A percentile compares a stretch with the other conserved stretches of the same genome.
These are phyloP conservation scores for Mycotypha africana DNA, from an alignment of 371 early-diverging fungal genomes.

Conservation along the genomic window DNA sequence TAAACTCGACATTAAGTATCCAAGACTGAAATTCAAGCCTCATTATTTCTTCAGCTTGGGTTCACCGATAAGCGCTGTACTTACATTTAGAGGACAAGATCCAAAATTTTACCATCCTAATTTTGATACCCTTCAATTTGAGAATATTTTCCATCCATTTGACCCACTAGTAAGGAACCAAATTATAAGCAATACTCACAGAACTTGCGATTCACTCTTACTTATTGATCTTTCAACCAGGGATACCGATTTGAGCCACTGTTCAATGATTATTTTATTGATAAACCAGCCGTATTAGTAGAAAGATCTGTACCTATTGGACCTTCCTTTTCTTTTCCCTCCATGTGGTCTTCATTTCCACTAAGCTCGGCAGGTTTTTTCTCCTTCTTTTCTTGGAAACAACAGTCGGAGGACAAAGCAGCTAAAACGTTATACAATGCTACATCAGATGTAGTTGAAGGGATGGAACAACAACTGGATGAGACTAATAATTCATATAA, in stretches of 20 bases:
- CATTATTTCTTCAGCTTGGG: constrained; percentile 55
- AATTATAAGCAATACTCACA: too few relatives aligned
- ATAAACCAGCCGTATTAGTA: constrained; percentile 42
- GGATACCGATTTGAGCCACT: constrained; percentile 49
- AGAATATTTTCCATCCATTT: constrained; percentile 64
- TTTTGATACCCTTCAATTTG: constrained; percentile 42
- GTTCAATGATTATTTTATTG: constrained; percentile 38
- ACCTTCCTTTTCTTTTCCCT: constrained; percentile 39
- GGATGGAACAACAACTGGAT: background rate
- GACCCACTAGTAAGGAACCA: constrained; percentile 52
- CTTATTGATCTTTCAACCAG: too few relatives aligned
- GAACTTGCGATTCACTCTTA: too few relatives aligned
- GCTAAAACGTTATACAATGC: constrained; percentile 12
- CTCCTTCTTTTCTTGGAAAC: constrained; percentile 36
- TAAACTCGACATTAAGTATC: constrained; percentile 39
- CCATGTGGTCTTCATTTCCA: constrained; percentile 37
- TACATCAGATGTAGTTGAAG: constrained; percentile 8
- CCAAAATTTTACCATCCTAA: constrained; percentile 46
- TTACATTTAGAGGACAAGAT: constrained; percentile 57
- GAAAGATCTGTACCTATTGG: constrained; percentile 37
- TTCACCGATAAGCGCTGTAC: constrained; percentile 55
- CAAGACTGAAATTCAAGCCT: constrained; percentile 49
- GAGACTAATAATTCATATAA: background rate
- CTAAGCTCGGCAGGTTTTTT: constrained; percentile 21
- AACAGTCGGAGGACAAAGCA: constrained; percentile 11